phyloP scores from a whole-genome alignment of 129 eudicot genomes.

The Tagetes patula region DNA sequence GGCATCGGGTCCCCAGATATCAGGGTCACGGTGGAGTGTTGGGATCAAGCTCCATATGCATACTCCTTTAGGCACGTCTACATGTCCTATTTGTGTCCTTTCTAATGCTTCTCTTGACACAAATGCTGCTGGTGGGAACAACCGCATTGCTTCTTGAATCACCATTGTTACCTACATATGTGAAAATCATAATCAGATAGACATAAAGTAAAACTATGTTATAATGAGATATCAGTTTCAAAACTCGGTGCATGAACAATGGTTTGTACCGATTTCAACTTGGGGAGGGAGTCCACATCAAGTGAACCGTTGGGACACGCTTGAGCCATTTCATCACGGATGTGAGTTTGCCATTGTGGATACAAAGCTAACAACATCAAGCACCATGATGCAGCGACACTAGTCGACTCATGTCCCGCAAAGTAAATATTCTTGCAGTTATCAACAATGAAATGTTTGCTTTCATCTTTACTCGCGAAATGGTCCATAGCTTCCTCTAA shows the following conservation, averaged over 20 bases:
- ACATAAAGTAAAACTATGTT: neutral
- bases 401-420: conserved; percentile 88
- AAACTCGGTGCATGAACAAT: neutral
- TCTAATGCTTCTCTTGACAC: conserved; percentile 86
- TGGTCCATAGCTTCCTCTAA: conserved; percentile 72
- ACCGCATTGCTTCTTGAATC: conserved; percentile 79
- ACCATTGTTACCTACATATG: conserved; percentile 70
- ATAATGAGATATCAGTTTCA: neutral
- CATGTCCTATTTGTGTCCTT: conserved; percentile 61
- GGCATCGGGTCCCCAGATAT: conserved; percentile 76
- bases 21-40: conserved; percentile 72
- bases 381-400: conserved; percentile 88
- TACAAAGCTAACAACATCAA: conserved; percentile 79
- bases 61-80: conserved; percentile 76
- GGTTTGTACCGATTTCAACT: conserved; percentile 70
- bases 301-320: conserved; percentile 43
- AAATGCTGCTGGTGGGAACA: conserved; percentile 91
- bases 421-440: conserved; percentile 90
- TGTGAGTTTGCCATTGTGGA: conserved; percentile 71
- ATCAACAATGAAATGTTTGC: conserved; percentile 70
- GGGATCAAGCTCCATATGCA: conserved; percentile 94
- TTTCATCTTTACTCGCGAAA: conserved; percentile 46
- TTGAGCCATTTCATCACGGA: conserved; percentile 58
- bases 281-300: conserved; percentile 60
- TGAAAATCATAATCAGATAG: neutral